Conservation (phyloP, 768 basidiomycete genomes). For the Mycena maculata region DNA sequence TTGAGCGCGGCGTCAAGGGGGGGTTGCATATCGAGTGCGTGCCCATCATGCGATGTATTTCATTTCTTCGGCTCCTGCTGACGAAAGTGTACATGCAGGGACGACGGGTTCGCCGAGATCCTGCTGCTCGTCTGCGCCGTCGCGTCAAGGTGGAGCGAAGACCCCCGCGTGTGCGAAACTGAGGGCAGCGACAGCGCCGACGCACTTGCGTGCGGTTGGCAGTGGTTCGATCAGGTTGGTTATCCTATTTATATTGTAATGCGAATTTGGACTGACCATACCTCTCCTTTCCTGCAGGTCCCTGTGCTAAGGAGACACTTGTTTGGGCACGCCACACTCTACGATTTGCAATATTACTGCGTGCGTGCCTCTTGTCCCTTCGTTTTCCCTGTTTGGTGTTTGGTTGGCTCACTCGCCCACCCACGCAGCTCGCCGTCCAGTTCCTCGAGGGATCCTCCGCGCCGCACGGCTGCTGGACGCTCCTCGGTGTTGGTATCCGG, state of each 20-base stretch:
- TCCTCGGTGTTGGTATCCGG: constrained; percentile 59
- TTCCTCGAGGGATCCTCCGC: constrained; percentile 68
- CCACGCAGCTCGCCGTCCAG: constrained; percentile 59
- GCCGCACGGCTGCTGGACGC: constrained; percentile 74
- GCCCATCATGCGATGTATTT: too few species aligned
- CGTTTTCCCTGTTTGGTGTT: too few species aligned
- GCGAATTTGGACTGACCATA: neutral
- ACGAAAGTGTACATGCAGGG: constrained; percentile 28
- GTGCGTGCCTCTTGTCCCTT: too few species aligned
- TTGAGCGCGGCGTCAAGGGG: constrained; percentile 61
- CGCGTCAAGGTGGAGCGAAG: constrained; percentile 68
- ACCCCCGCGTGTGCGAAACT: constrained; percentile 73
- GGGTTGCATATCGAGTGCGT: constrained; percentile 55
- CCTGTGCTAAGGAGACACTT: constrained; percentile 71
- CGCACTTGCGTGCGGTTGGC: constrained; percentile 76
- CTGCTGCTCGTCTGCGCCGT: constrained; percentile 80
- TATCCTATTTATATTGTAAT: too few species aligned
- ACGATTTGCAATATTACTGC: constrained; percentile 78
- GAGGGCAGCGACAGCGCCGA: too few species aligned
- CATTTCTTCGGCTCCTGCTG: too few species aligned
- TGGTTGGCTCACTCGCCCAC: neutral
- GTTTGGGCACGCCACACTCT: constrained; percentile 70
- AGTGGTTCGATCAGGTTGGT: constrained; percentile 71
- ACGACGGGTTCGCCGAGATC: constrained; percentile 65
- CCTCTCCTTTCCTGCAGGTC: neutral